Percentiles rank a stretch among this genome's conserved stretches.
Conservation (phyloP, 352 stramenopile genomes). For the Elongisporangium prolatum region DNA sequence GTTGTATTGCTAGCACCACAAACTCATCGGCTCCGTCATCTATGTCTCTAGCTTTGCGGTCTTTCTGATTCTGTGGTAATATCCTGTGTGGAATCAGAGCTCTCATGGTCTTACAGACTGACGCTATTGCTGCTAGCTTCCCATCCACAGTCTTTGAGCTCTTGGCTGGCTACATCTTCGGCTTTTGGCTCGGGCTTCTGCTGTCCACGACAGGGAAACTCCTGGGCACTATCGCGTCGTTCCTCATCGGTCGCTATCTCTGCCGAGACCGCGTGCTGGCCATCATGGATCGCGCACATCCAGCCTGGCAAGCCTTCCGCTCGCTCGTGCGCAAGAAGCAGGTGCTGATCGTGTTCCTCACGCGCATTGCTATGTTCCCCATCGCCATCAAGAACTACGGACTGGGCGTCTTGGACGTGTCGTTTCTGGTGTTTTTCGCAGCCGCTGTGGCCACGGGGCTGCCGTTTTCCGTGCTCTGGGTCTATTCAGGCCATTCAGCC, state of each 20-base stretch:
- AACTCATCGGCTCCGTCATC: slow-evolving; percentile 31
- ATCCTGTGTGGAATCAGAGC: neutral
- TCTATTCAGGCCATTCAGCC: slow-evolving; percentile 68
- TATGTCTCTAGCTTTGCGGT: slow-evolving; percentile 40
- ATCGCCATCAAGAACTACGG: slow-evolving; percentile 87
- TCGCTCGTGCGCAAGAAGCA: slow-evolving; percentile 49
- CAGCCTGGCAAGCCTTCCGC: slow-evolving; percentile 65
- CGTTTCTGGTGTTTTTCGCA: slow-evolving; percentile 56
- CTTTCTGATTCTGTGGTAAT: slow-evolving; percentile 47
- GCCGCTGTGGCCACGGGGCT: slow-evolving; percentile 62
- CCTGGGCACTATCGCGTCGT: slow-evolving; percentile 57
- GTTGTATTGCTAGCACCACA: slow-evolving; percentile 15
- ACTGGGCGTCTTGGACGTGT: slow-evolving; percentile 78
- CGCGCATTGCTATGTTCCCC: slow-evolving; percentile 73
- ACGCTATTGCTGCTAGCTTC: slow-evolving; percentile 22
- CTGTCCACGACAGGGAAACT: slow-evolving; percentile 66
- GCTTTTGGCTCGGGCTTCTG: slow-evolving; percentile 63
- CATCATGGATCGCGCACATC: slow-evolving; percentile 68
- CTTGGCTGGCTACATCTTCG: slow-evolving; percentile 73
- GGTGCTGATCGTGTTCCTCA: slow-evolving; percentile 78
- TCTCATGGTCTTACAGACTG: neutral
- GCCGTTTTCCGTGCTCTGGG: slow-evolving; percentile 71
- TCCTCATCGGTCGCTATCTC: slow-evolving; percentile 63
- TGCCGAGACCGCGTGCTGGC: slow-evolving; percentile 51
- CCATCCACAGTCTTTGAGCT: slow-evolving; percentile 78